phyloP scores from a whole-genome alignment of 495 filamentous ascomycete genomes.

The Podospora appendiculata region DNA sequence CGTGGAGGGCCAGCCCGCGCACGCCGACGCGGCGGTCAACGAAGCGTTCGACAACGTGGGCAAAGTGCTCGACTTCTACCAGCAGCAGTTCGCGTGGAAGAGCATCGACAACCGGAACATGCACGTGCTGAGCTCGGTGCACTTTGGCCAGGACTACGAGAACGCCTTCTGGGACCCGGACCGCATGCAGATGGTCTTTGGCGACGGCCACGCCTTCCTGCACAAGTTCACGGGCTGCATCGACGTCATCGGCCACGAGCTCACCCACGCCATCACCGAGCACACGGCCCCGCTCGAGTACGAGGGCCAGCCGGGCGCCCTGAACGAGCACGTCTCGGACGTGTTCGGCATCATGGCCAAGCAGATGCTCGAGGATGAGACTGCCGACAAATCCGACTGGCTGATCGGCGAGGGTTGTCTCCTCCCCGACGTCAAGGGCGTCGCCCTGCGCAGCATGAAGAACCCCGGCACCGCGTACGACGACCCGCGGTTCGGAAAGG shows the following conservation, averaged over 20 bases:
- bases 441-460: constrained; percentile 39
- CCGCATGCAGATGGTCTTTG: constrained; percentile 35
- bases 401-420: constrained; percentile 40
- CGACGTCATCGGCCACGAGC: constrained; percentile 46
- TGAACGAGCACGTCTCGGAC: constrained; percentile 46
- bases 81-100: constrained; percentile 33
- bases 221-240: constrained; percentile 34
- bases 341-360: constrained; percentile 45
- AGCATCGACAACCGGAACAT: constrained; percentile 37
- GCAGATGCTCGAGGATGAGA: constrained; percentile 36
- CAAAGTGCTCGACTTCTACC: constrained; percentile 35
- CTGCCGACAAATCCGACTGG: constrained; percentile 38
- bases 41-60: constrained; percentile 34
- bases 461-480: constrained; percentile 35
- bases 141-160: constrained; percentile 29
- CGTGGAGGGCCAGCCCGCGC: constrained; percentile 29
- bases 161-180: constrained; percentile 20
- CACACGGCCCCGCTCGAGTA: constrained; percentile 35
- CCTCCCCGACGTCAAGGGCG: constrained; percentile 26
- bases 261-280: constrained; percentile 43
- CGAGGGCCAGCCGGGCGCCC: constrained; percentile 33
- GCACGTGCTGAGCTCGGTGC: constrained; percentile 34
- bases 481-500: constrained; percentile 39
- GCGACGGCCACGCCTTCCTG: constrained; percentile 36
- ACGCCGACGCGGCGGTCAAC: constrained; percentile 25